These are phyloP conservation scores for Massariosphaeria phaeospora DNA, from an alignment of 495 filamentous ascomycete species.

Conservation along the genomic window DNA sequence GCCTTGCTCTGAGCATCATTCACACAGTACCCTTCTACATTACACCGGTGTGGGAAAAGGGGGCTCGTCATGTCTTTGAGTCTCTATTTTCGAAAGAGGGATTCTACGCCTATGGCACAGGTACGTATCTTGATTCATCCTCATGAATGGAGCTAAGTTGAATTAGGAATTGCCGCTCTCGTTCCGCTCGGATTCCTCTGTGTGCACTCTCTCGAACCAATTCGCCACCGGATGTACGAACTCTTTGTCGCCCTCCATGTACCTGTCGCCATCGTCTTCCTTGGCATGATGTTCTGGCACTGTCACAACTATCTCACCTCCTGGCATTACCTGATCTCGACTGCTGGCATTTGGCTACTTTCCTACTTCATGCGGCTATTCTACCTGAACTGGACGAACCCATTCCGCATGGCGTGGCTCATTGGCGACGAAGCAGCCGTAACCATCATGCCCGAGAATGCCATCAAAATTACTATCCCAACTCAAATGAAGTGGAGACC, in stretches of 20 bases:
- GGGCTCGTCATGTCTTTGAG: conserved; percentile 60
- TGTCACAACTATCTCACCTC: conserved; percentile 86
- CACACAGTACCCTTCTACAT: conserved; percentile 89
- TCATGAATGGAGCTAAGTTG: conserved; percentile 7
- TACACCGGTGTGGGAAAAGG: conserved; percentile 76
- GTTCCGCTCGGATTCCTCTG: conserved; percentile 77
- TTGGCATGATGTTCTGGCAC: conserved; percentile 92
- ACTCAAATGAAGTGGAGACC: conserved; percentile 90
- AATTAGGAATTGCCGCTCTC: conserved; percentile 68
- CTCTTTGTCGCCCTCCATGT: conserved; percentile 77
- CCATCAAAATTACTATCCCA: conserved; percentile 87
- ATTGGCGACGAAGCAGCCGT: conserved; percentile 85
- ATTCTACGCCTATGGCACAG: conserved; percentile 79
- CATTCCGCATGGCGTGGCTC: conserved; percentile 70
- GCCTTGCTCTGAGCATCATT: conserved; percentile 72
- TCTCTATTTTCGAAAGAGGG: conserved; percentile 53
- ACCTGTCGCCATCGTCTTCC: conserved; percentile 71
- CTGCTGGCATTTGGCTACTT: conserved; percentile 73
- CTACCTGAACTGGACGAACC: conserved; percentile 83
- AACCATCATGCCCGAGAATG: conserved; percentile 81
- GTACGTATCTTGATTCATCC: conserved; percentile 27
- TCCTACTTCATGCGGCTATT: conserved; percentile 42
- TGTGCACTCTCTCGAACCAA: conserved; percentile 70
- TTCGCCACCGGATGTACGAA: conserved; percentile 67
- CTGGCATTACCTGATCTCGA: conserved; percentile 85